These are phyloP conservation scores for Microcyclospora pomicola DNA, from an alignment of 2,329 filamentous ascomycete species.

Conservation along the genomic window DNA sequence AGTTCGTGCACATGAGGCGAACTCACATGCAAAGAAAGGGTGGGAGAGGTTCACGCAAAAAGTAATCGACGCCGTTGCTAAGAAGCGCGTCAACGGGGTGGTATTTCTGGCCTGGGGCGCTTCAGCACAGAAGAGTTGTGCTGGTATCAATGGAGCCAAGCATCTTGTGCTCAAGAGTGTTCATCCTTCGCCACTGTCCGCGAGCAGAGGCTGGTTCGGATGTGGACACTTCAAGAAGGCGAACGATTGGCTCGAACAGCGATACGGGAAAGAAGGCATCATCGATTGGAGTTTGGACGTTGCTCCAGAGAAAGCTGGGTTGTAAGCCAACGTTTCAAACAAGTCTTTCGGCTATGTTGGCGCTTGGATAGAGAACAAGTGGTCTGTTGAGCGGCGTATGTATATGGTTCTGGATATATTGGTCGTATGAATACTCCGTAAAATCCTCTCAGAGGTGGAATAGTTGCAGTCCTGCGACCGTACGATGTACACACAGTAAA, in stretches of 20 bases:
- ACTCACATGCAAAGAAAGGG: conserved; percentile 70
- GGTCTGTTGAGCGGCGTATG: too few relatives aligned
- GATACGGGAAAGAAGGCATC: conserved; percentile 65
- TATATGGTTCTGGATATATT: too few relatives aligned
- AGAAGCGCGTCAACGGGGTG: conserved; percentile 63
- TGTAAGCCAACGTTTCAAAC: conserved; percentile 9
- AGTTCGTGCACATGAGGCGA: conserved; percentile 76
- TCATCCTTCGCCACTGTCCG: conserved; percentile 89
- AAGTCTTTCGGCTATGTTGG: too few relatives aligned
- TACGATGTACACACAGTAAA: too few relatives aligned
- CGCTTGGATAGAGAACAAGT: too few relatives aligned
- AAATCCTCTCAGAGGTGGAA: too few relatives aligned
- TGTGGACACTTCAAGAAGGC: conserved; percentile 69
- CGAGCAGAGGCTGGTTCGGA: conserved; percentile 54
- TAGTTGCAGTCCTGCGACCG: too few relatives aligned
- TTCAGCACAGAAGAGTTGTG: conserved; percentile 67
- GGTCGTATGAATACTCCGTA: too few relatives aligned
- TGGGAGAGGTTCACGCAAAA: conserved; percentile 92
- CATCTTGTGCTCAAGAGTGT: conserved; percentile 78
- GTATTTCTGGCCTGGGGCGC: conserved; percentile 93
- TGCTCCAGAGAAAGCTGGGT: conserved; percentile 28
- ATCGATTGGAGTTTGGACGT: conserved; percentile 65
- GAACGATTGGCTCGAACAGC: conserved; percentile 67
- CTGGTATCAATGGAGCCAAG: conserved; percentile 54
- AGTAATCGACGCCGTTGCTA: conserved; percentile 74